These are phyloP conservation scores for Aspergillus egyptiacus DNA, from an alignment of 495 filamentous ascomycete species.

Conservation along the genomic window DNA sequence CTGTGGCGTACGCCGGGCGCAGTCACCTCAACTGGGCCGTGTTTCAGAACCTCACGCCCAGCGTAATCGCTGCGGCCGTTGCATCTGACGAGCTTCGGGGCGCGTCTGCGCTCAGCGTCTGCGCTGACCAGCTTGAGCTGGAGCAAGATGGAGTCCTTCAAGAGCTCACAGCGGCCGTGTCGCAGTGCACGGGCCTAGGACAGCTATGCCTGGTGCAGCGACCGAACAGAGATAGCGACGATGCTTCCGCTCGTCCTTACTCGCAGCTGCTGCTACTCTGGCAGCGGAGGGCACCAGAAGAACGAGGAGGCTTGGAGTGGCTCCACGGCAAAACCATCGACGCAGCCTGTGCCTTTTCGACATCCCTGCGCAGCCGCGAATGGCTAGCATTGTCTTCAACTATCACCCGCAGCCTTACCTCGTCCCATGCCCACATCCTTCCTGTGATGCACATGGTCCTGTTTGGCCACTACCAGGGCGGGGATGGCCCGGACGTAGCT, in stretches of 20 bases:
- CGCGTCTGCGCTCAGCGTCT: conserved; percentile 19
- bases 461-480: conserved; percentile 4
- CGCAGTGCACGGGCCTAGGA: conserved; percentile 10
- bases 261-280: neutral
- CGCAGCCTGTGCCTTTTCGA: conserved; percentile 15
- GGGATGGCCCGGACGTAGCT: conserved; percentile 10
- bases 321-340: conserved; percentile 15
- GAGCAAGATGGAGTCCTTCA: conserved; percentile 6
- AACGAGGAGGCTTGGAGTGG: conserved; percentile 9
- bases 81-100: conserved; percentile 12
- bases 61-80: conserved; percentile 15
- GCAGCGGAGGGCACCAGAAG: neutral
- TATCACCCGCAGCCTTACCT: neutral
- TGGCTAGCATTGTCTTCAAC: conserved; percentile 1
- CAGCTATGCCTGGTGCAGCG: conserved; percentile 17
- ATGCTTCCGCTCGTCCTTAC: conserved; percentile 10
- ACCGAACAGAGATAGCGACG: conserved; percentile 11
- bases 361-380: conserved; percentile 5
- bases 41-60: conserved; percentile 13
- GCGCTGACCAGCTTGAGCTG: conserved; percentile 6
- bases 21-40: conserved; percentile 17
- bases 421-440: neutral
- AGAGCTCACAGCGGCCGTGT: conserved; percentile 12
- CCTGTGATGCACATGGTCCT: conserved; percentile 14
- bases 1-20: conserved; percentile 13